phyloP scores from a whole-genome alignment of 768 basidiomycete species.

The Suillus decipiens region DNA sequence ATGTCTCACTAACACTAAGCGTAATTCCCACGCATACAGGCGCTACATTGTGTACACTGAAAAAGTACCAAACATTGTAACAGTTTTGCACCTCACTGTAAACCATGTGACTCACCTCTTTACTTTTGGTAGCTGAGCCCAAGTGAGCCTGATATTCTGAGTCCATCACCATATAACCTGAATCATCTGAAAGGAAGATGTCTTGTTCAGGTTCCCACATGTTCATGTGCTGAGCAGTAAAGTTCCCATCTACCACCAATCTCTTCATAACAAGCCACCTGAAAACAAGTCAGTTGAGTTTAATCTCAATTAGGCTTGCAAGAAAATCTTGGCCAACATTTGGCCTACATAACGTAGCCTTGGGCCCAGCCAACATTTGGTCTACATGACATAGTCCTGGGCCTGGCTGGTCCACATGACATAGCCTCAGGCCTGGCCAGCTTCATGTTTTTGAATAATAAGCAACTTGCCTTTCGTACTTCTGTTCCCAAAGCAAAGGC shows the following conservation, averaged over 20 bases:
- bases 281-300: constrained; percentile 1
- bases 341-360: no score
- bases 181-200: constrained; percentile 29
- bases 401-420: not conserved
- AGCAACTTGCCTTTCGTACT: constrained; percentile 10
- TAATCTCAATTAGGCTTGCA: not conserved
- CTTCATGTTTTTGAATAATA: not conserved
- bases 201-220: constrained; percentile 26
- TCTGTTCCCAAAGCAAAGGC: constrained; percentile 22
- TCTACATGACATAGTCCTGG: no score
- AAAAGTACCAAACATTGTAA: no score
- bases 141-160: constrained; percentile 26
- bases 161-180: constrained; percentile 26
- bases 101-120: constrained; percentile 5
- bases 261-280: constrained; percentile 2
- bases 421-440: not conserved
- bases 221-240: constrained; percentile 19
- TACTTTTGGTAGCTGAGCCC: constrained; percentile 1
- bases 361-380: no score
- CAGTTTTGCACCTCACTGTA: no score
- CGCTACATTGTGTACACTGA: no score
- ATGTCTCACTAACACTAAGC: no score
- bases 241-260: constrained; percentile 17
- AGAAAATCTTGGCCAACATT: not conserved
- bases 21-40: no score